These are phyloP conservation scores for Passiflora organensis DNA, from an alignment of 345 rosid species.

Conservation along the genomic window DNA sequence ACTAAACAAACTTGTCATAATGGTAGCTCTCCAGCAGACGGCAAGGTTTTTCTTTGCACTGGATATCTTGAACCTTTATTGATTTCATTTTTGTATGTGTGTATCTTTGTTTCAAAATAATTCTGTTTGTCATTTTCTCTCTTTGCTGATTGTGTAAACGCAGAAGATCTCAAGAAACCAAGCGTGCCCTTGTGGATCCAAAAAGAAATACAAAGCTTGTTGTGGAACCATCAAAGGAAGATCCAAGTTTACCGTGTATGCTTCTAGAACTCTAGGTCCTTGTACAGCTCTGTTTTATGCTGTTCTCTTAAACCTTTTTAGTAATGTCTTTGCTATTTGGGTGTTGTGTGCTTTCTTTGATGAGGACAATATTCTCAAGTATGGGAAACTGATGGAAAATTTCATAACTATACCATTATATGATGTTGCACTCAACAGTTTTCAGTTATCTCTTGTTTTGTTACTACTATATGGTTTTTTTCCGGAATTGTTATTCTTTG, in stretches of 20 bases:
- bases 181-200: conserved; percentile 77
- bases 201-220: conserved; percentile 86
- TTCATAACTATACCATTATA: background rate
- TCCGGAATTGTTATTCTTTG: background rate
- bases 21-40: conserved; percentile 35
- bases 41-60: conserved; percentile 43
- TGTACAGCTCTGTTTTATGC: conserved; percentile 7
- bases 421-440: background rate
- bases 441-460: background rate
- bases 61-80: conserved; percentile 7
- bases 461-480: background rate
- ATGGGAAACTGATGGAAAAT: background rate
- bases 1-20: conserved; percentile 24
- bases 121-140: background rate
- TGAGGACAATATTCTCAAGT: background rate
- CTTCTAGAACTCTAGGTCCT: conserved; percentile 18
- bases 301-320: background rate
- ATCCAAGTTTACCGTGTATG: conserved; percentile 50
- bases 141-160: conserved; percentile 9
- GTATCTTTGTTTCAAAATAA: background rate
- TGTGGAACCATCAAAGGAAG: conserved; percentile 71
- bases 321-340: background rate
- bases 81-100: background rate
- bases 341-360: background rate
- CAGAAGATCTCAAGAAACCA: conserved; percentile 69